Base-by-base conservation (phyloP, 495 filamentous ascomycete species). In the Chaetomidium leptoderma region DNA sequence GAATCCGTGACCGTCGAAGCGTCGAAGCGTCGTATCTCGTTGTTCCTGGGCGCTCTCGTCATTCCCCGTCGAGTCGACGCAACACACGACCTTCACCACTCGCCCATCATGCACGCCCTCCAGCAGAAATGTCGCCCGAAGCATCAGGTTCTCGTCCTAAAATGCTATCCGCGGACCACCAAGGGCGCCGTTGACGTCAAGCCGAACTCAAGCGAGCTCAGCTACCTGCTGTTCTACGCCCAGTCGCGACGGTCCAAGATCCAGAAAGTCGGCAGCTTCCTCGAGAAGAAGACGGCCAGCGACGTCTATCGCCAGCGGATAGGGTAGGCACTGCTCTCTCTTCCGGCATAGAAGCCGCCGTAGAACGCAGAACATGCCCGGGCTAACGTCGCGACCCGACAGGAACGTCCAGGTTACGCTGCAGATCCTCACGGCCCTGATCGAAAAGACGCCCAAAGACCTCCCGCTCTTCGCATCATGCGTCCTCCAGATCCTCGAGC, bases 371-470 rank as follows among this genome's bases (percentile, higher is more conserved):
- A 17, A 3, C 13, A 3, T 19, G 5, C 48, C 13, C 33, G 4
- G 2, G 42, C 52, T 45, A 45, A 37, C 42, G 19, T 17, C 5
- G 33, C 35, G 9, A 13, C 27, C 53, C n/a, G 40, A 45, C 61
- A 95, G 90, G 56, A 93, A 95, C 75, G 89, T 96, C 36, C 90
- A 95, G 72, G 90, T 97, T 55, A 95, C 90, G 19, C 84, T 97
- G 35, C 85, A 92, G 64, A 95, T 97, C 53, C 73, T 95, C 53
- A 85, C 84, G 37, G 89, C 91, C 33, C 79, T 97, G 56, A 91
- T 97, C 72, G 90, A 96, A 66, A 96, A 96, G 72, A 79, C 88
- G 19, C 90, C 90, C 32, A 89, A 90, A 68, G 90, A 95, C 65
- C 83, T 96, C 8, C 88, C 90, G 21, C 86, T 97, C 51, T 95